Percentiles rank a stretch among this genome's conserved stretches.
Conservation (phyloP, 768 basidiomycete genomes). For the Amanita phalloides region DNA sequence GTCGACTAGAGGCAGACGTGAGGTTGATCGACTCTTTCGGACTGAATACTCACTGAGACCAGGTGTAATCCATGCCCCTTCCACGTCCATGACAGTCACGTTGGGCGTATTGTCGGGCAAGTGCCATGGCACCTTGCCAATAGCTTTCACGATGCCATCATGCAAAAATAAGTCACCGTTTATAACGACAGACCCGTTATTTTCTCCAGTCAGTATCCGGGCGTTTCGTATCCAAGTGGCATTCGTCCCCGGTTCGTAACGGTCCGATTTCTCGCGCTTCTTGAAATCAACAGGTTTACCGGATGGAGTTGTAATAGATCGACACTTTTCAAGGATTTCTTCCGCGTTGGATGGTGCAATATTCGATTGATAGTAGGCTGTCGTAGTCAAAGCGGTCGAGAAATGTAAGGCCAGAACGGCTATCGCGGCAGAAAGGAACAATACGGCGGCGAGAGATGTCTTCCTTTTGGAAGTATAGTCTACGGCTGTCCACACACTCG, state of each 20-base stretch:
- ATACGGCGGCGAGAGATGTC: constrained; percentile 5
- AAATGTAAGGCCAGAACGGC: constrained; percentile 4
- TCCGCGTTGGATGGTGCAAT: constrained; percentile 15
- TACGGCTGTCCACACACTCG: background rate
- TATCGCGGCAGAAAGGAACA: constrained; percentile 9
- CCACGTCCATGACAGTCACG: constrained; percentile 45
- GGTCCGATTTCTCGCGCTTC: constrained; percentile 43
- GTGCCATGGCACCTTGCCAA: constrained; percentile 40
- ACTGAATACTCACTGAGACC: constrained; percentile 36
- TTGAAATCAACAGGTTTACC: constrained; percentile 23
- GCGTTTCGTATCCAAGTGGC: constrained; percentile 65
- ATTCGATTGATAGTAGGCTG: constrained; percentile 4
- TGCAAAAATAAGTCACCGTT: constrained; percentile 62
- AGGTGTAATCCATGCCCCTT: constrained; percentile 60
- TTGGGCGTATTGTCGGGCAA: constrained; percentile 28
- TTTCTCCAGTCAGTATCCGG: constrained; percentile 51
- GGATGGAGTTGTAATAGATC: constrained; percentile 38
- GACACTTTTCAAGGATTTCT: constrained; percentile 37
- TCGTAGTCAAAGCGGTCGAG: constrained; percentile 3
- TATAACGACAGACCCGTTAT: constrained; percentile 42
- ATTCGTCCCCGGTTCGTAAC: constrained; percentile 55
- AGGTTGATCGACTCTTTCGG: constrained; percentile 13
- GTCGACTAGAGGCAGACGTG: constrained; percentile 35
- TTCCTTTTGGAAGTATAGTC: background rate
- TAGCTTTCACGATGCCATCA: constrained; percentile 46